Evolutionary conservation across 1,284 basidiomycete species (phyloP).

Genomic region (Puccinia triticina): DNA sequence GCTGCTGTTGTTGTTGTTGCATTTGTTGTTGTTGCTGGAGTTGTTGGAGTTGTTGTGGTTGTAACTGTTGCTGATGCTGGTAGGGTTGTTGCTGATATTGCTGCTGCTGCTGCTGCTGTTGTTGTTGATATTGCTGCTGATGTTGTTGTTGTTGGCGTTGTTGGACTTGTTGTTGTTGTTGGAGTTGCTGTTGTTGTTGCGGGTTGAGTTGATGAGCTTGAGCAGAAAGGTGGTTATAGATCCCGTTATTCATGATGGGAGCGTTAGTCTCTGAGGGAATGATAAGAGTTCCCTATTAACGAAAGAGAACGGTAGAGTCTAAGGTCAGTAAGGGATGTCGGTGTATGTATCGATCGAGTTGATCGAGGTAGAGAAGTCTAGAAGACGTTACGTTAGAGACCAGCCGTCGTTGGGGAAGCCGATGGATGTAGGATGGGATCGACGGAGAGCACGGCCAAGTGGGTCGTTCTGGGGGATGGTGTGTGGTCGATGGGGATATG

Average conservation of each 20-base stretch:
- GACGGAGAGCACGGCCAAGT: background rate
- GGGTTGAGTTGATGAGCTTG: slow-evolving; percentile 19
- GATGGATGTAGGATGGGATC: background rate
- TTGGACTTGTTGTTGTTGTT: background rate
- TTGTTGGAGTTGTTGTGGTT: background rate
- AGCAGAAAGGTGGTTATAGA: slow-evolving; percentile 20
- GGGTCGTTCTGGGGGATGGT: no score
- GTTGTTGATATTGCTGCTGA: background rate
- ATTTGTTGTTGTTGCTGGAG: background rate
- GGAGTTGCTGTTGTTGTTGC: background rate
- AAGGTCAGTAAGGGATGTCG: background rate
- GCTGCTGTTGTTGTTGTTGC: slow-evolving; percentile 3
- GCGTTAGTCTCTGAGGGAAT: background rate
- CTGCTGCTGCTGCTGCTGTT: background rate
- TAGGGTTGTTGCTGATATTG: background rate
- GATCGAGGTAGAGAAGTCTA: background rate
- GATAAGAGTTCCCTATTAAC: background rate
- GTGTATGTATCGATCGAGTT: background rate
- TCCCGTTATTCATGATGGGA: slow-evolving; percentile 18
- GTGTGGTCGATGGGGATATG: no score
- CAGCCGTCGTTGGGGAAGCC: no score
- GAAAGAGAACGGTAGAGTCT: background rate
- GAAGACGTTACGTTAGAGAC: background rate
- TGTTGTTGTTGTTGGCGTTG: slow-evolving; percentile 8
- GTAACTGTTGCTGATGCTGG: background rate